Conservation (phyloP, 257 asterid species). For the Solanum clarkiae region DNA sequence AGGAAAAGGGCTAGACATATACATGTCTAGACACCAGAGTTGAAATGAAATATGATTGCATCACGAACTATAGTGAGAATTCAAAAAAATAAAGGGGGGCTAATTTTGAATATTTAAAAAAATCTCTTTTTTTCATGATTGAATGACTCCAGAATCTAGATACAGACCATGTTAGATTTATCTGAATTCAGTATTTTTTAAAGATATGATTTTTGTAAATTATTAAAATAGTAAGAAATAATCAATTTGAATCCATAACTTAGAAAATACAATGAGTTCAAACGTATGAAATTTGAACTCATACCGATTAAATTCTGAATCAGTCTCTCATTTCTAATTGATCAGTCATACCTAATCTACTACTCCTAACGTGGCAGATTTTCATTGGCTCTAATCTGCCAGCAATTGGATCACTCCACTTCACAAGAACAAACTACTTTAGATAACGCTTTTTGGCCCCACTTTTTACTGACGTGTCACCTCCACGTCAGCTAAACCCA, state of each 20-base stretch:
- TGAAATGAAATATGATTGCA: too few species aligned
- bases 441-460: slow-evolving; percentile 21
- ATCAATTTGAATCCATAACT: not conserved
- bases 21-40: too few species aligned
- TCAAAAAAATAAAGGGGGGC: too few species aligned
- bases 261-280: not conserved
- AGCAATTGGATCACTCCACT: slow-evolving; percentile 25
- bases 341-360: not conserved
- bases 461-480: not conserved
- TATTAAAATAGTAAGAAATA: not conserved
- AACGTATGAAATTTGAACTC: not conserved
- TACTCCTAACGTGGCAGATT: slow-evolving; percentile 17
- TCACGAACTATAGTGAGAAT: too few species aligned
- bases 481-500: not conserved
- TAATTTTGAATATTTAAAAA: not conserved
- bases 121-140: not conserved
- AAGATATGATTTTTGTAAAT: rapidly evolving
- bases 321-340: too few species aligned
- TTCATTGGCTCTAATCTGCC: slow-evolving; percentile 6
- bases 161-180: not conserved
- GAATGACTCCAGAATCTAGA: not conserved
- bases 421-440: slow-evolving; percentile 9
- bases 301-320: not conserved
- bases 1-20: too few species aligned
- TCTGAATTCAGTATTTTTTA: not conserved